Base-by-base conservation (phyloP, 1,284 basidiomycete species). In the Marasmius oreades region DNA sequence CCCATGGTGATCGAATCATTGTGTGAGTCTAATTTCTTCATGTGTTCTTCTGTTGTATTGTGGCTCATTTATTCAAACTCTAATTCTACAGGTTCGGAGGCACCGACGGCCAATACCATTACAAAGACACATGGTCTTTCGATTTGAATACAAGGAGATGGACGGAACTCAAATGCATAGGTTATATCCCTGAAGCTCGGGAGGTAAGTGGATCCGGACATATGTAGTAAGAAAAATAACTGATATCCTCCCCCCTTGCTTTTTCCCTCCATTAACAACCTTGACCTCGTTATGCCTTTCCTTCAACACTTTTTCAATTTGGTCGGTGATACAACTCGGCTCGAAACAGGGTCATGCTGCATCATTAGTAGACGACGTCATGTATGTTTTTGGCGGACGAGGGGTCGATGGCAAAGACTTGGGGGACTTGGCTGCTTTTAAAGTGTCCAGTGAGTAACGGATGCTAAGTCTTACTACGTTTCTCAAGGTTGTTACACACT, bases 81-180 rank as follows among this genome's bases (percentile, higher is more conserved):
- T 18, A 42, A 54, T 57, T 59, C 59, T 51, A 53, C 66, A 94
- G 94, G 55, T 99, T 99, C 66, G 97, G 97, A 48, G 97, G 97
- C 53, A 99, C 97, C 5, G 97, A 99, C 66, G 96, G 95, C 24
- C 89, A 92, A 69, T 99, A 93, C 73, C 97, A 99, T 72, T 99
- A 99, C 76, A 99, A 99, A 72, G 97, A 99, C 69, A 99, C 96
- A 5, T 99, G 97, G 97, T 82, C 88, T 24, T 98, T 94, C 71
- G 95, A 98, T 70, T 79, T 95, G 47, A 80, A 79, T 31, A 90
- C 93, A 0, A 82, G 84, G 57, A 82, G 75, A 50, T 99, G 97
- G 97, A 82, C 89, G 12, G 97, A 99, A 70, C 77, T 99, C 55
- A 88, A 90, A 42, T 99, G 97, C 73, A 98, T 98, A 56, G 97